Evolutionary conservation across 148 eudicot species (phyloP).

Genomic region (Tetragonia tetragonoides): DNA sequence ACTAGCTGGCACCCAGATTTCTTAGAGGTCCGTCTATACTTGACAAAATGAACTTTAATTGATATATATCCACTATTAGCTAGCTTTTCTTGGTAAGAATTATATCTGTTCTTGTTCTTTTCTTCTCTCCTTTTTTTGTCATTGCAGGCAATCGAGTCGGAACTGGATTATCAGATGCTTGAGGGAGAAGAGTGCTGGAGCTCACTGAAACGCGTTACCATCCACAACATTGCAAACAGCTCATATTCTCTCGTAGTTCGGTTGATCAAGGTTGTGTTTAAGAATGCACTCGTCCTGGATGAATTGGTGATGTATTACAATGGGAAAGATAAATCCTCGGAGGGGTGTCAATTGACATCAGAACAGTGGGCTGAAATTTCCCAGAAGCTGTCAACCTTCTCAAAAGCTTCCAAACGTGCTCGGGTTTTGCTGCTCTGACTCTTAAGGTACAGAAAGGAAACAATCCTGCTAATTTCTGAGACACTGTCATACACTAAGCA

Average conservation of each 20-base stretch:
- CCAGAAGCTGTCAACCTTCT: background rate
- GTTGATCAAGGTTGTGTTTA: constrained; percentile 9
- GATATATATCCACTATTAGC: background rate
- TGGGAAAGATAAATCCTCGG: background rate
- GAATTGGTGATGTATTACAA: constrained; percentile 12
- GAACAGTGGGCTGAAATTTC: constrained; percentile 13
- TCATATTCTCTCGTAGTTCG: background rate
- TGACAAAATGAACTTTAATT: background rate
- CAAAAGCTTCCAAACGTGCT: constrained; percentile 10
- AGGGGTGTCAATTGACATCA: background rate
- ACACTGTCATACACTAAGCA: too few relatives aligned
- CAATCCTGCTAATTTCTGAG: too few relatives aligned
- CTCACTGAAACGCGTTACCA: constrained; percentile 18
- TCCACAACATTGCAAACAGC: background rate
- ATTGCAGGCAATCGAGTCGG: constrained; percentile 8
- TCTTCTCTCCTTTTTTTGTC: background rate
- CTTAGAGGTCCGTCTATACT: background rate
- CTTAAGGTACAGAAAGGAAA: background rate
- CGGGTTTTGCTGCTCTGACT: background rate
- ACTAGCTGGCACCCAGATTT: background rate
- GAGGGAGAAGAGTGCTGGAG: constrained; percentile 6
- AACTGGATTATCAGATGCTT: background rate
- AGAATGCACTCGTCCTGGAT: constrained; percentile 4
- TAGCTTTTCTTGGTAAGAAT: too few relatives aligned
- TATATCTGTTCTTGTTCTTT: background rate